phyloP scores from a whole-genome alignment of 371 early-diverging fungal genomes.

The Apophysomyces ossiformis region DNA sequence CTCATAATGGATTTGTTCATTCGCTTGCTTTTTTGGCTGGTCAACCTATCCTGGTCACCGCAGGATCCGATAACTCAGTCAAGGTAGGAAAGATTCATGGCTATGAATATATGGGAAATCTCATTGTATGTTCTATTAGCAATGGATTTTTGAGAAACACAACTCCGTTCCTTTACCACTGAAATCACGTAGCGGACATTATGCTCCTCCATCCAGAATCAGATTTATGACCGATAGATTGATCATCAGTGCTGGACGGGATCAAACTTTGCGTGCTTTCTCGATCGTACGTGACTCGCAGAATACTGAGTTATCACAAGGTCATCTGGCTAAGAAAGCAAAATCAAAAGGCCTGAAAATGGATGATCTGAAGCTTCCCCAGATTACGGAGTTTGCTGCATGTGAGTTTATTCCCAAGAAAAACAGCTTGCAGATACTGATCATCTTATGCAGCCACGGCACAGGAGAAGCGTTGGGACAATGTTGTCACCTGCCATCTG shows the following conservation, averaged over 20 bases:
- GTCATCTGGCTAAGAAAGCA: constrained; percentile 62
- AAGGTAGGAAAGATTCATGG: constrained; percentile 55
- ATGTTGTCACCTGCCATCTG: constrained; percentile 85
- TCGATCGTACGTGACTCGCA: constrained; percentile 86
- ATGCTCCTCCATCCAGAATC: constrained; percentile 81
- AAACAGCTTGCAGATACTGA: neutral
- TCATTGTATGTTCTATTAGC: constrained; percentile 39
- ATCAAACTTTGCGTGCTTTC: constrained; percentile 81
- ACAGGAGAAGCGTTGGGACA: constrained; percentile 88
- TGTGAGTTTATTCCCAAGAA: constrained; percentile 35
- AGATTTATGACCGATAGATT: constrained; percentile 69
- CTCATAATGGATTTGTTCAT: constrained; percentile 81
- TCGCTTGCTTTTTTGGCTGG: constrained; percentile 79
- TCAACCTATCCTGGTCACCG: constrained; percentile 86
- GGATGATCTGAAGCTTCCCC: constrained; percentile 75
- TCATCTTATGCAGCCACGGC: constrained; percentile 43
- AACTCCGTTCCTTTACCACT: constrained; percentile 82
- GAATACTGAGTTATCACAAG: constrained; percentile 85
- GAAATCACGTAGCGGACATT: constrained; percentile 87
- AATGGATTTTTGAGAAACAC: constrained; percentile 93
- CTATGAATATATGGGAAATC: neutral
- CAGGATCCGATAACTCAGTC: constrained; percentile 90
- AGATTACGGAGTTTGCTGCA: constrained; percentile 73
- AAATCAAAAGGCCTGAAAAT: constrained; percentile 60
- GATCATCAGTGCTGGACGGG: constrained; percentile 83